Percentiles rank a stretch among this genome's conserved stretches.
Conservation (phyloP, 345 rosid genomes). For the Brassica nigra region DNA sequence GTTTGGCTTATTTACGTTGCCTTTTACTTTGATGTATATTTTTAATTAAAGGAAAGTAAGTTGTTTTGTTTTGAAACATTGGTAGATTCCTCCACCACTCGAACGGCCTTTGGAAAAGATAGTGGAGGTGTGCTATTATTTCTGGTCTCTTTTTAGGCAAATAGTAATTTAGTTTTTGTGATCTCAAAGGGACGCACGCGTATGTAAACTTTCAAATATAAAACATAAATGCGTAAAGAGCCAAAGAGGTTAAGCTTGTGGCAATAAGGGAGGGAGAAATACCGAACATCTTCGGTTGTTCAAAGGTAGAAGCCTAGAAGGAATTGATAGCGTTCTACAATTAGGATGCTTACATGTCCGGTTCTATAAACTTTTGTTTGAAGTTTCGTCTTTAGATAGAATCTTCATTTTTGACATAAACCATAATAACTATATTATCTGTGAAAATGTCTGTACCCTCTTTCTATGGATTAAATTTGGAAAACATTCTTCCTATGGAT, state of each 20-base stretch:
- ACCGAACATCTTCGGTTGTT: background rate
- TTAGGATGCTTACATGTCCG: background rate
- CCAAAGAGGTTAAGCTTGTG: background rate
- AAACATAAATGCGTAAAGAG: background rate
- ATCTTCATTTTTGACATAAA: too few relatives aligned
- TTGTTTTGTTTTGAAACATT: slow-evolving; percentile 34
- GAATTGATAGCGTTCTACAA: background rate
- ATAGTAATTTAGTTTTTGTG: slow-evolving; percentile 20
- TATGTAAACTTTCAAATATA: background rate
- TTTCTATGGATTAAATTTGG: background rate
- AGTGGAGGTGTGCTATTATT: slow-evolving; percentile 39
- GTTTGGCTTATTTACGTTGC: slow-evolving; percentile 33
- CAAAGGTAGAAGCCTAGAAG: background rate
- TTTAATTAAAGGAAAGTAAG: slow-evolving; percentile 21
- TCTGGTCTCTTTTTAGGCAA: slow-evolving; percentile 3
- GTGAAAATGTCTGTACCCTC: background rate
- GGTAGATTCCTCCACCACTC: slow-evolving; percentile 42
- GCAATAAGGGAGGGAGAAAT: background rate
- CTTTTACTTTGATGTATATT: slow-evolving; percentile 15
- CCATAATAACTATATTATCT: too few relatives aligned
- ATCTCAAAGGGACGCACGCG: slow-evolving; percentile 26
- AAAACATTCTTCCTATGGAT: background rate
- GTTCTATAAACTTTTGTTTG: background rate
- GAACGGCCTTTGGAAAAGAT: slow-evolving; percentile 21
- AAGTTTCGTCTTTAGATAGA: too few relatives aligned